Percentiles rank a stretch among this genome's conserved stretches.
Evolutionary conservation across 495 filamentous ascomycete species (phyloP).

Genomic region (Cetradonia linearis): DNA sequence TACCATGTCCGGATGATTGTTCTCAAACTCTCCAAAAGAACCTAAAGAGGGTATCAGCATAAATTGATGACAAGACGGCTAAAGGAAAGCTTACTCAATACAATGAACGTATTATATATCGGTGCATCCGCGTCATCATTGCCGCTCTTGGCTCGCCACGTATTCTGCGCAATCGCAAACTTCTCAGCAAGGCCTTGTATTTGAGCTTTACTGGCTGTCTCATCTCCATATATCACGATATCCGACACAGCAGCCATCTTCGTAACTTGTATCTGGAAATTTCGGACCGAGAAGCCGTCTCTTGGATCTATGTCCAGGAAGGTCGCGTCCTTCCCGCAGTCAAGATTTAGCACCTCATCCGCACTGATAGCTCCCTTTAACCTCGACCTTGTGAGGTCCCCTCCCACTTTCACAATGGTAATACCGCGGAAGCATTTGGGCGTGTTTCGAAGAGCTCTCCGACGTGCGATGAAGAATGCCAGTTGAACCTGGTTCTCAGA

Average conservation of each 20-base stretch:
- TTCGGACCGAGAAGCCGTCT: conserved; percentile 76
- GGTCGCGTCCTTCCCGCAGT: conserved; percentile 23
- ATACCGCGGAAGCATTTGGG: conserved; percentile 72
- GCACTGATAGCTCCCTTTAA: conserved; percentile 78
- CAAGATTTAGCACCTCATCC: conserved; percentile 57
- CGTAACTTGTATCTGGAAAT: conserved; percentile 92
- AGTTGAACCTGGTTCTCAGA: conserved; percentile 78
- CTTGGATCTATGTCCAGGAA: conserved; percentile 61
- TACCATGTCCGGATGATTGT: conserved; percentile 57
- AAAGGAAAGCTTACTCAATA: conserved; percentile 43
- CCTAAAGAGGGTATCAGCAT: conserved; percentile 29
- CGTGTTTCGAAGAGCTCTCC: conserved; percentile 58
- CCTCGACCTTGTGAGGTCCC: conserved; percentile 60
- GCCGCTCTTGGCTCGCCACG: conserved; percentile 58
- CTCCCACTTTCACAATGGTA: conserved; percentile 80
- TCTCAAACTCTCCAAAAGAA: conserved; percentile 65
- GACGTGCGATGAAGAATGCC: conserved; percentile 74
- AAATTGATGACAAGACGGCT: no score
- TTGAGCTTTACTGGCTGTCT: conserved; percentile 41
- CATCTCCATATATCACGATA: conserved; percentile 81
- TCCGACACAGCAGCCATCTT: conserved; percentile 85
- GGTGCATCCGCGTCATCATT: conserved; percentile 44
- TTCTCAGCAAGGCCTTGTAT: conserved; percentile 58
- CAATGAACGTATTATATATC: conserved; percentile 74
- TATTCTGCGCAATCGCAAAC: conserved; percentile 63